Evolutionary conservation across 1,284 basidiomycete genomes (phyloP).

Genomic region (Flammula alnicola): DNA sequence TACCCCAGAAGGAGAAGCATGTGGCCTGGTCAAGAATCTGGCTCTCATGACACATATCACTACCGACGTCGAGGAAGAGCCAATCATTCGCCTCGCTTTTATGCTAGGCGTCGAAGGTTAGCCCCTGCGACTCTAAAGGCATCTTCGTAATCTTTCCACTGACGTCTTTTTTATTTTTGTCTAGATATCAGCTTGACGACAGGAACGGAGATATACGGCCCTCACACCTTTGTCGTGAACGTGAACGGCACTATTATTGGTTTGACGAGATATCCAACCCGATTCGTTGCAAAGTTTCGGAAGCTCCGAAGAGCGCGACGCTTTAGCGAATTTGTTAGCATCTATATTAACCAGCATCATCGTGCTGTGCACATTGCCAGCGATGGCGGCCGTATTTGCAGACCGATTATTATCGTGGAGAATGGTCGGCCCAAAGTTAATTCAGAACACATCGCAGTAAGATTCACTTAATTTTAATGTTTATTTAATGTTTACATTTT

Average conservation of each 20-base stretch:
- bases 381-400: constrained; percentile 97
- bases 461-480: constrained; percentile 22
- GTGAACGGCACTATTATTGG: constrained; percentile 98
- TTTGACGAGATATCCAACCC: constrained; percentile 83
- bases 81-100: constrained; percentile 88
- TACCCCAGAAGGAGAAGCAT: constrained; percentile 99
- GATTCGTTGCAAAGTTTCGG: constrained; percentile 92
- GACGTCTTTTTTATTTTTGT: constrained; percentile 15
- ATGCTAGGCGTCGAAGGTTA: constrained; percentile 95
- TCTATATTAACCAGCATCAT: constrained; percentile 98
- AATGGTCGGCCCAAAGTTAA: constrained; percentile 80
- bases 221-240: constrained; percentile 93
- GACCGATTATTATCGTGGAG: constrained; percentile 98
- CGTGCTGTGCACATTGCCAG: constrained; percentile 95
- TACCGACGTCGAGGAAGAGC: constrained; percentile 97
- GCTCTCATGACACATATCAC: constrained; percentile 99
- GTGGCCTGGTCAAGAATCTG: constrained; percentile 98
- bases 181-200: constrained; percentile 92
- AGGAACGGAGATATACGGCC: constrained; percentile 94
- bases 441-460: constrained; percentile 80
- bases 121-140: no score
- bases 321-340: constrained; percentile 95
- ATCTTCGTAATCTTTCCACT: no score
- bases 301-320: constrained; percentile 90
- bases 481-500: no score